A percentile compares a stretch with the other conserved stretches of the same genome.
Evolutionary conservation across 305 asterid genomes (phyloP).

Genomic region (Euphrasia arctica): DNA sequence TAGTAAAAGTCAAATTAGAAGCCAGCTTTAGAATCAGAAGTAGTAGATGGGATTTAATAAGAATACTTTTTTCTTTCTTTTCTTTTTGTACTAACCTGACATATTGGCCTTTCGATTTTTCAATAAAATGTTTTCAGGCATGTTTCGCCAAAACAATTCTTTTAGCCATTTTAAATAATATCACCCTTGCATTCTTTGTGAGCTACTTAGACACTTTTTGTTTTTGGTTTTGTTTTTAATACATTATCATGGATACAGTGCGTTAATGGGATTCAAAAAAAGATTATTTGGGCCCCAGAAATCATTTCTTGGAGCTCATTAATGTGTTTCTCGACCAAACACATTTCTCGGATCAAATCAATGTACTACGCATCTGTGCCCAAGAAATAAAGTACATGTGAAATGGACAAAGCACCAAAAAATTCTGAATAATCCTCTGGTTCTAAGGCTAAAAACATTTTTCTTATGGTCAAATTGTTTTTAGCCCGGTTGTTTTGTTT

Average conservation of each 20-base stretch:
- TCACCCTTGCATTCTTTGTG: neutral
- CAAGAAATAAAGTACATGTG: too few relatives aligned
- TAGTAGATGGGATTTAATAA: neutral
- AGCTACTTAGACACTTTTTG: neutral
- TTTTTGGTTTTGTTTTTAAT: too few relatives aligned
- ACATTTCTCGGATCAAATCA: neutral
- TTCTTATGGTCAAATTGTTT: too few relatives aligned
- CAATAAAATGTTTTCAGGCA: neutral
- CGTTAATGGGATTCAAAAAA: neutral
- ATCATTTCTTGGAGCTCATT: neutral
- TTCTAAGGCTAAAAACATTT: too few relatives aligned
- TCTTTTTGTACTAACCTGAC: neutral
- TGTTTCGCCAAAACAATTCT: neutral
- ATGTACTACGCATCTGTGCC: neutral
- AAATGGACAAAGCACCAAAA: too few relatives aligned
- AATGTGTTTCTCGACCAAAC: neutral
- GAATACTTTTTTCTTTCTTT: too few relatives aligned
- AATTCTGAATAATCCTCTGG: too few relatives aligned
- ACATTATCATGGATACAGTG: neutral
- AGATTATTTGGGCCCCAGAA: neutral
- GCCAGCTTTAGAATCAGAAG: neutral
- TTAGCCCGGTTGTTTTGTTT: too few relatives aligned
- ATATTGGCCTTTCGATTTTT: neutral
- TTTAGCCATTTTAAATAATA: neutral
- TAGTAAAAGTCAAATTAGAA: neutral